Evolutionary conservation across 306 rosid genomes (phyloP).

Genomic region (Citrullus amarus): DNA sequence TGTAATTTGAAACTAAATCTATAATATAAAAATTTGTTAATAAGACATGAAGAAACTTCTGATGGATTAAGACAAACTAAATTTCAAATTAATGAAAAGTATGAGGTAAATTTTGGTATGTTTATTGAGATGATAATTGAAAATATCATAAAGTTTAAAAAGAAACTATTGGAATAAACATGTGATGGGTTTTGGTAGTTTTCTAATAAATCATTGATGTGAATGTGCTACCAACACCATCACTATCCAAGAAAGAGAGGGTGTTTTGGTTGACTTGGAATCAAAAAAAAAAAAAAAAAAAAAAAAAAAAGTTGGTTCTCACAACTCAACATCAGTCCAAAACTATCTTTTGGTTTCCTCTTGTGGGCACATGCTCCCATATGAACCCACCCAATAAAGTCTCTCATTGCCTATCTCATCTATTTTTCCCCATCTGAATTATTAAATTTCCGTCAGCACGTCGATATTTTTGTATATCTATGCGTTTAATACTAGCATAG

Average conservation of each 20-base stretch:
- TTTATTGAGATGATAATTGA: background rate
- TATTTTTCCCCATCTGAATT: background rate
- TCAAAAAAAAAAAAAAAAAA: background rate
- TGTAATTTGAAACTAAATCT: too few relatives aligned
- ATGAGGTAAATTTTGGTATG: background rate
- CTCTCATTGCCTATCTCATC: conserved; percentile 18
- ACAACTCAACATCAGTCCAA: conserved; percentile 50
- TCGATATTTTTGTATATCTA: too few relatives aligned
- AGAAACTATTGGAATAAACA: background rate
- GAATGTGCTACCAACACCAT: conserved; percentile 3
- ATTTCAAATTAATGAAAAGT: background rate
- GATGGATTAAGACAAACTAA: background rate
- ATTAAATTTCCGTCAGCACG: too few relatives aligned
- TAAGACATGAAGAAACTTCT: background rate
- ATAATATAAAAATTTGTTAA: background rate
- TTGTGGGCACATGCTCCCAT: conserved; percentile 56
- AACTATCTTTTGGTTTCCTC: conserved; percentile 29
- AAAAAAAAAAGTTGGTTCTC: conserved; percentile 20
- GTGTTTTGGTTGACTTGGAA: conserved; percentile 35
- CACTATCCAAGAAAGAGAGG: conserved; percentile 13
- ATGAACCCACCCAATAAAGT: conserved; percentile 27
- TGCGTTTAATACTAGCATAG: too few relatives aligned
- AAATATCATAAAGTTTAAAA: background rate
- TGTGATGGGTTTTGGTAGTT: background rate
- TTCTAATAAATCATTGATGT: conserved; percentile 4